Evolutionary conservation across 164 flowering plant genomes (phyloP).

Genomic region (Umbilicus rupestris): DNA sequence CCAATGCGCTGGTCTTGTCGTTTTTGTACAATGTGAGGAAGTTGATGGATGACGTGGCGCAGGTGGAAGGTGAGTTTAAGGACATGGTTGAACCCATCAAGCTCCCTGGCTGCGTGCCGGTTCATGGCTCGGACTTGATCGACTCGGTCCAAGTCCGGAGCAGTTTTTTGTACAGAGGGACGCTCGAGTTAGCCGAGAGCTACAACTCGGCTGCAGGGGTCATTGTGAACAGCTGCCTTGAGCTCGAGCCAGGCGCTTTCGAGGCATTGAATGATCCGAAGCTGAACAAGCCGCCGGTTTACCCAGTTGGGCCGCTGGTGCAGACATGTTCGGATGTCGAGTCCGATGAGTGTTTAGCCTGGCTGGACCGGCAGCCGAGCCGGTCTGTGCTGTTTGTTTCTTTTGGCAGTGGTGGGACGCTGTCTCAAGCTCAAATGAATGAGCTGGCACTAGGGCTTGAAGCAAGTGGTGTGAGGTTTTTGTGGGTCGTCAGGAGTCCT

Average conservation of each 20-base stretch:
- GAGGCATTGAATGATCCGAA: neutral
- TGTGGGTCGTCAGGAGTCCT: slow-evolving; percentile 10
- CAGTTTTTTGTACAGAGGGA: neutral
- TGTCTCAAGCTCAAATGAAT: slow-evolving; percentile 14
- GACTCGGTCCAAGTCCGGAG: neutral
- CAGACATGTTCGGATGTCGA: neutral
- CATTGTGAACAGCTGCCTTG: slow-evolving; percentile 9
- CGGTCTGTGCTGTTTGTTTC: slow-evolving; percentile 26
- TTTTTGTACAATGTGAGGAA: neutral
- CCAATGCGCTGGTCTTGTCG: neutral
- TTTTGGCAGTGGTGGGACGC: slow-evolving; percentile 27
- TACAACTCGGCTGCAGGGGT: neutral
- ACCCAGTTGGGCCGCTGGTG: slow-evolving; percentile 2
- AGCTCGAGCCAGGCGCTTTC: neutral
- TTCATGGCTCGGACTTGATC: neutral
- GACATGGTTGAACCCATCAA: neutral
- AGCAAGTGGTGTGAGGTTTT: slow-evolving; percentile 15
- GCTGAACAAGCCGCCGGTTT: slow-evolving; percentile 6
- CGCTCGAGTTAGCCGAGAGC: neutral
- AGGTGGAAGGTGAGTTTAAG: neutral
- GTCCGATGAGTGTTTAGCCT: neutral
- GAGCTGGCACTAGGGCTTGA: slow-evolving; percentile 28
- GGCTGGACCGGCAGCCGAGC: slow-evolving; percentile 18
- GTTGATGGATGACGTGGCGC: neutral
- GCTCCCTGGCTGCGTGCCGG: neutral